Conservation (phyloP, 1,284 basidiomycete species). For the Leccinum griseonigrum region DNA sequence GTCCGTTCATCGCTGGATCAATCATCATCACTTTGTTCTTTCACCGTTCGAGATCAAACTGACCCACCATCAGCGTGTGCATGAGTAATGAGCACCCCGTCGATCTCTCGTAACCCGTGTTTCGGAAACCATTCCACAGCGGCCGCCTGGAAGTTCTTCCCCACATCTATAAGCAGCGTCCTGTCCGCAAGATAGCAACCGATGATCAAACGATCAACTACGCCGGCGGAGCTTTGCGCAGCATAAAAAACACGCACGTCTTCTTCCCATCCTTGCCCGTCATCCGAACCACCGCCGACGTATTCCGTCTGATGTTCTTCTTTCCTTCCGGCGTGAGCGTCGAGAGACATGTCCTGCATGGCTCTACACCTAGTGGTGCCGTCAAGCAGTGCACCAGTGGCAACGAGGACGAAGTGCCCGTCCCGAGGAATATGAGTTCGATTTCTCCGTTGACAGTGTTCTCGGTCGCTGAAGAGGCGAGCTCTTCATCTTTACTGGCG, state of each 20-base stretch:
- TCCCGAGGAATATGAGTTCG: constrained; percentile 73
- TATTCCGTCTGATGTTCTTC: constrained; percentile 77
- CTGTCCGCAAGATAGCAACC: constrained; percentile 33
- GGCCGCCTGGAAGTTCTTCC: constrained; percentile 76
- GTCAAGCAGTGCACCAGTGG: constrained; percentile 68
- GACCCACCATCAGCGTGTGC: constrained; percentile 72
- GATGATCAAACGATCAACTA: constrained; percentile 3
- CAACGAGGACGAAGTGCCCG: constrained; percentile 69
- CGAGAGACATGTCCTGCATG: constrained; percentile 67
- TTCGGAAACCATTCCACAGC: constrained; percentile 81
- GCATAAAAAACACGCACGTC: constrained; percentile 43
- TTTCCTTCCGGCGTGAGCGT: constrained; percentile 62
- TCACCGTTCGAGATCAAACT: neutral
- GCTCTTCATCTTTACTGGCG: neutral
- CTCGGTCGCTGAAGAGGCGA: neutral
- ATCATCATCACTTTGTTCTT: constrained; percentile 3
- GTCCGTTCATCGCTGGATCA: constrained; percentile 70
- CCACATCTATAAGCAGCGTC: constrained; percentile 76
- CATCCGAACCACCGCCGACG: constrained; percentile 61
- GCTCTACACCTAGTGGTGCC: constrained; percentile 43
- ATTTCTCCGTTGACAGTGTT: constrained; percentile 19
- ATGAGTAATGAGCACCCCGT: constrained; percentile 78
- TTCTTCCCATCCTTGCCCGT: constrained; percentile 45
- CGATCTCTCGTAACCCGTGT: constrained; percentile 68
- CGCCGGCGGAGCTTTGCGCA: neutral